Evolutionary conservation across 441 rosid species (phyloP), one percentile per base, ranked within the genome.

Genomic region (Populus hybrid): DNA sequence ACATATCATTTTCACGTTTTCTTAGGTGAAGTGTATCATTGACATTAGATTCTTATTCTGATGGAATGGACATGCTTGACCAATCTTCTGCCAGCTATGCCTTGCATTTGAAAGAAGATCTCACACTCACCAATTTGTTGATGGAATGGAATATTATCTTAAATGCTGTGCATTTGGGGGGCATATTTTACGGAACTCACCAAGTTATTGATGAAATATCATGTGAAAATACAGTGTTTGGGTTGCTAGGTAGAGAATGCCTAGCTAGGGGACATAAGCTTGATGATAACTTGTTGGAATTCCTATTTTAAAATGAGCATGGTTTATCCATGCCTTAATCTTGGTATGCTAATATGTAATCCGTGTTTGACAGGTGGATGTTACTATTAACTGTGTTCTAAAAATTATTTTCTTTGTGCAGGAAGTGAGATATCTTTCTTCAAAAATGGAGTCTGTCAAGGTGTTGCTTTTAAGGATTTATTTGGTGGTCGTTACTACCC

Each of bases 341-440:
- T 50, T 29, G 12, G 61, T 71, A 26, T 24, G 26, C 28, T 64
- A 29, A 7, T 56, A 3, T 71, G 50, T 50, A 38, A 65, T 71
- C 18, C n/a, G 64, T 69, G 9, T 23, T 36, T 72, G 9, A 18
- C 23, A 67, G 36, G 2, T 77, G 75, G 65, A 69, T 29, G 26
- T 68, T 40, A 29, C 65, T 59, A 18, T 76, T 78, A 28, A 74
- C 61, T 45, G 36, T 65, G 12, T 1, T 1, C n/a, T 72, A 76
- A 75, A 29, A 14, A 24, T 68, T 74, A 26, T 69, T 56, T 83
- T 82, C 35, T 38, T 69, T 66, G 68, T 88, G 89, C 92, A 95
- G 99, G 94, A 28, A 94, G 99, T 81, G 99, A 95, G 86, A 92
- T 95, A 84, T 90, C 93, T 50, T 92, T 95, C 89, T 95, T 91